Base-by-base conservation (phyloP, 805 yeast genomes). In the Yamadazyma tumulicola region DNA sequence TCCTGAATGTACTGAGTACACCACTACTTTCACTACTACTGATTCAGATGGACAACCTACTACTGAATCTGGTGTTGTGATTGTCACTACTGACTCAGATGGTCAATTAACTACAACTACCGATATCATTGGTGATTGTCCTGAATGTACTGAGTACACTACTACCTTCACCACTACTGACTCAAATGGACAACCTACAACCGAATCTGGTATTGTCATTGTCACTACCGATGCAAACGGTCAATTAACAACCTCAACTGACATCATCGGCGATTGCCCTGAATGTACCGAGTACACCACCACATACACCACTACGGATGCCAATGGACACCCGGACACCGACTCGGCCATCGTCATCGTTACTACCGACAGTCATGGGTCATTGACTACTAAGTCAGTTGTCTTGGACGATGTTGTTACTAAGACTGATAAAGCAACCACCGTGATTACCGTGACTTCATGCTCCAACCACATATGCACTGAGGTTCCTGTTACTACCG, bases 371-470 rank as follows among this genome's bases (percentile, higher is more conserved):
- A 26, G 42, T 2, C 31, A 16, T 14, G 50, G 50, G 10, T 8
- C 23, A 5, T 38, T 37, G 20, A 24, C 26, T 27, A 42, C 51
- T 11, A 35, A 39, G 10, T 41, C 52, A 5, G 25, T 17, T 5
- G 32, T 40, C 14, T 8, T 41, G 13, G 34, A 30, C 19, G 32
- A 25, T 13, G 23, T 37, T 17, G 33, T 32, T 11, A 19, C 41
- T 8, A 37, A 35, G 11, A 27, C 39, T 15, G 20, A 23, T 4
- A 26, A 34, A 19, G 29, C 41, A n/a, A 57, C 63, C 29, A 58
- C 64, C 20, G 56, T 58, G 27, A 43, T 59, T 25, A 60, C 66
- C 32, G 47, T 58, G 42, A 60, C 67, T 26, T 57, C 65, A 19
- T 62, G 69, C 45, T 44, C 52, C 10, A 50, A 55, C 39, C 28